Percentiles rank a stretch among this genome's conserved stretches.
Evolutionary conservation across 2,329 filamentous ascomycete genomes (phyloP).

Genomic region (Raffaelea ambrosiae): DNA sequence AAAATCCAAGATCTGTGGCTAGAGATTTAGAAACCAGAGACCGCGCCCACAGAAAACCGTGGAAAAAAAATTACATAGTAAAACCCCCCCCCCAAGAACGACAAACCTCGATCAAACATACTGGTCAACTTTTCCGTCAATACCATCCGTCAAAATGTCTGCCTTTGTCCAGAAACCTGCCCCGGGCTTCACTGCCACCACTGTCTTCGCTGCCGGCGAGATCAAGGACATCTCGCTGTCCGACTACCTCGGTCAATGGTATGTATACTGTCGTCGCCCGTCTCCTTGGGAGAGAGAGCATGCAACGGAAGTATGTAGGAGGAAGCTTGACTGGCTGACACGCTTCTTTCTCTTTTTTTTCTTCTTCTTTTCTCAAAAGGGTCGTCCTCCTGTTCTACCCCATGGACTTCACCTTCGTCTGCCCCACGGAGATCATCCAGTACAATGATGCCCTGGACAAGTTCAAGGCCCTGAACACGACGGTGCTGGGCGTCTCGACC

Average conservation of each 20-base stretch:
- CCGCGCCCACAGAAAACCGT: no score
- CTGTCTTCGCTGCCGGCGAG: constrained; percentile 38
- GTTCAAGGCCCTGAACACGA: constrained; percentile 49
- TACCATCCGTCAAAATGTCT: constrained; percentile 23
- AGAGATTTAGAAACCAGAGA: no score
- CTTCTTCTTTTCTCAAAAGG: no score
- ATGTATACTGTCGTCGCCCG: not conserved
- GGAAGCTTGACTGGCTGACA: not conserved
- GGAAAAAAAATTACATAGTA: no score
- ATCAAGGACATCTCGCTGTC: constrained; percentile 37
- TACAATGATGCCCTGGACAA: constrained; percentile 54
- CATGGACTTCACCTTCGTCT: constrained; percentile 61
- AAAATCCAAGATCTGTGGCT: no score
- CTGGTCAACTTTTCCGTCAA: not conserved
- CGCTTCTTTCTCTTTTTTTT: not conserved
- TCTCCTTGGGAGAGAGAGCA: not conserved
- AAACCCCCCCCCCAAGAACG: no score
- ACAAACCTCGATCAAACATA: no score
- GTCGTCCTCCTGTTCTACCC: constrained; percentile 59
- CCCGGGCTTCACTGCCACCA: constrained; percentile 39
- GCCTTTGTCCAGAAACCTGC: constrained; percentile 40
- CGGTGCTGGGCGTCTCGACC: constrained; percentile 52
- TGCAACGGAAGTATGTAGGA: not conserved
- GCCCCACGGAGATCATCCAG: constrained; percentile 57
- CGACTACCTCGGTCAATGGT: constrained; percentile 40